Evolutionary conservation across 257 asterid genomes (phyloP).

Genomic region (Cordia subcordata): DNA sequence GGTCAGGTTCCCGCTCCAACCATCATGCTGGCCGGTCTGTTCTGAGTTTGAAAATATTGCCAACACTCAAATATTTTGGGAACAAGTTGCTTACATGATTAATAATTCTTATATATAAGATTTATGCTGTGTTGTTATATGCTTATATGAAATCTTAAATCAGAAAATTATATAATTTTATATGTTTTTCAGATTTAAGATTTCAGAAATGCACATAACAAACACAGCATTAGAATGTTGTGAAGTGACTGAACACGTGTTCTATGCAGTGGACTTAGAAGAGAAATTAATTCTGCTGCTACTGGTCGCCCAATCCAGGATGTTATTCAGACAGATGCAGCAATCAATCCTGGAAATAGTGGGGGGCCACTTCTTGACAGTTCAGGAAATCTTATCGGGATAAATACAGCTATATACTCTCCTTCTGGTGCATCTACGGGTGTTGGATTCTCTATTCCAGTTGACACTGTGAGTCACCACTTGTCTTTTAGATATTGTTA

Average conservation of each 20-base stretch:
- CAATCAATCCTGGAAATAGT: slow-evolving; percentile 97
- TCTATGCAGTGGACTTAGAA: slow-evolving; percentile 69
- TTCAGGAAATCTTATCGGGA: slow-evolving; percentile 90
- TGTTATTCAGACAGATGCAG: slow-evolving; percentile 99
- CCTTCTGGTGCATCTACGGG: slow-evolving; percentile 99
- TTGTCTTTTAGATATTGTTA: slow-evolving; percentile 1
- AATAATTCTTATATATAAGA: no score
- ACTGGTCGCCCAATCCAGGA: slow-evolving; percentile 98
- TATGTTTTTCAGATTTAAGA: no score
- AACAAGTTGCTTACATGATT: no score
- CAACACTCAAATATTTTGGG: no score
- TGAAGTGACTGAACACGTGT: background rate
- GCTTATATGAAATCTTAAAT: no score
- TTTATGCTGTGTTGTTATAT: no score
- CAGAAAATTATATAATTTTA: no score
- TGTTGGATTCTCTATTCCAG: slow-evolving; percentile 98
- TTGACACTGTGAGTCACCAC: slow-evolving; percentile 76
- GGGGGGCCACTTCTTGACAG: slow-evolving; percentile 99
- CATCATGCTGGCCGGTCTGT: no score
- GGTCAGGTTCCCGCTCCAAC: no score
- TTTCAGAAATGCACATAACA: no score
- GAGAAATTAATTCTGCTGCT: slow-evolving; percentile 98
- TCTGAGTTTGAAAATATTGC: no score
- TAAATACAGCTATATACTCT: slow-evolving; percentile 97
- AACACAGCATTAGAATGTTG: background rate